These are phyloP conservation scores for Zopfia rhizophila DNA, from an alignment of 2,329 filamentous ascomycete species.

Conservation along the genomic window DNA sequence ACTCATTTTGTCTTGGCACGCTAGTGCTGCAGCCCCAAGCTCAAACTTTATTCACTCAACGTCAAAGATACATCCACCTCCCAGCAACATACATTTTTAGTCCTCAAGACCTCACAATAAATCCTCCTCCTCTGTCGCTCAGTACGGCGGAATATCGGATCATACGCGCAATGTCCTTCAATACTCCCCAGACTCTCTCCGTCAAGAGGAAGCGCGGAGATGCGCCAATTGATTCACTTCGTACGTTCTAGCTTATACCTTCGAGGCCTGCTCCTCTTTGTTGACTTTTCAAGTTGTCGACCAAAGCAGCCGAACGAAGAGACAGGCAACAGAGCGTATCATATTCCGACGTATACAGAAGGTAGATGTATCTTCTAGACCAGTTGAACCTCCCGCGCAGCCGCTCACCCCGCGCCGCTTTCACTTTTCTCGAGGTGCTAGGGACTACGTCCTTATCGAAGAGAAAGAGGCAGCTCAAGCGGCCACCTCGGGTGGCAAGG, in stretches of 20 bases:
- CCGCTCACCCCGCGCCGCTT: slow-evolving; percentile 21
- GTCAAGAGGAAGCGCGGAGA: slow-evolving; percentile 68
- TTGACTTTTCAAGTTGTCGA: slow-evolving; percentile 16
- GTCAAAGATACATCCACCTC: too few species aligned
- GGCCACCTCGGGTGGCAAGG: neutral
- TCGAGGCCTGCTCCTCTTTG: slow-evolving; percentile 25
- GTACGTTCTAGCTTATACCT: slow-evolving; percentile 44
- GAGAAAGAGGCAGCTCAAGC: too few species aligned
- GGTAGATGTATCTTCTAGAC: neutral
- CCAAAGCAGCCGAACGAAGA: slow-evolving; percentile 31
- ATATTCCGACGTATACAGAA: slow-evolving; percentile 3
- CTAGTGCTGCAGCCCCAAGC: too few species aligned
- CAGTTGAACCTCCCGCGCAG: slow-evolving; percentile 5
- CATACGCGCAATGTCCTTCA: slow-evolving; percentile 35
- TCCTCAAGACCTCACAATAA: slow-evolving; percentile 2
- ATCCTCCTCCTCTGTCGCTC: neutral
- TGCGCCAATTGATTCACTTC: slow-evolving; percentile 65
- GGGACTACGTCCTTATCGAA: too few species aligned
- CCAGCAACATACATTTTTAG: too few species aligned
- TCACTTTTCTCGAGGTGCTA: too few species aligned
- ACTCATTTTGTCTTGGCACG: too few species aligned
- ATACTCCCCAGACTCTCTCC: slow-evolving; percentile 43
- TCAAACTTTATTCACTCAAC: too few species aligned
- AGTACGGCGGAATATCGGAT: neutral
- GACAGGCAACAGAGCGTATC: slow-evolving; percentile 1